A percentile compares a stretch with the other conserved stretches of the same genome.
Conservation (phyloP, 139 green algal genomes). For the Chlamydomonas asymmetrica region DNA sequence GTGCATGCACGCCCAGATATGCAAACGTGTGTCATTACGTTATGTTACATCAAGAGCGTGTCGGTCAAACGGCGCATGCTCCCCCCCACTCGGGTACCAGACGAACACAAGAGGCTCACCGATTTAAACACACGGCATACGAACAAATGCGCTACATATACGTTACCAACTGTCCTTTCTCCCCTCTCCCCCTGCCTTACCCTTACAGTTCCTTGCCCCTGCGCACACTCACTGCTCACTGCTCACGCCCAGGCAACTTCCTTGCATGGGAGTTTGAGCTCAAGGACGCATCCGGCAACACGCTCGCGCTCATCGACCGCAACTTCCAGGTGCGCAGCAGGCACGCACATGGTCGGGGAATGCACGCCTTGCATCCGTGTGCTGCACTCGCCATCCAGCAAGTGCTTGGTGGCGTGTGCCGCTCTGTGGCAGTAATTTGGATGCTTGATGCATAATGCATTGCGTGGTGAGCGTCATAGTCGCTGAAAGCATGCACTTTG, state of each 20-base stretch:
- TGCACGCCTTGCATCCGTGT: background rate
- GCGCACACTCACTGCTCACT: too few relatives aligned
- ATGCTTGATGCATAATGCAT: background rate
- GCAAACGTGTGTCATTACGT: too few relatives aligned
- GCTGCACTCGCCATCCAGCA: background rate
- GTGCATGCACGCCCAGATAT: too few relatives aligned
- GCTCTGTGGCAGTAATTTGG: background rate
- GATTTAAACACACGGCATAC: too few relatives aligned
- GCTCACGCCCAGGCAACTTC: conserved; percentile 48
- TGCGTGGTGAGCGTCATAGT: background rate
- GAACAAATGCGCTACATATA: too few relatives aligned
- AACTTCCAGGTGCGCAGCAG: conserved; percentile 86
- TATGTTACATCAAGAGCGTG: too few relatives aligned
- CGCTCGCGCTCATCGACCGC: conserved; percentile 84
- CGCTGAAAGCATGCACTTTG: background rate
- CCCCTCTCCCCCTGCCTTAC: too few relatives aligned
- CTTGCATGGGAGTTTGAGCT: conserved; percentile 91
- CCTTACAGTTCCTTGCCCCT: background rate
- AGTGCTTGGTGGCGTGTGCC: background rate
- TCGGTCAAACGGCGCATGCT: too few relatives aligned
- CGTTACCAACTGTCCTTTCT: too few relatives aligned
- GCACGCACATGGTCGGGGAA: too few relatives aligned
- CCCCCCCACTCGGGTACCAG: too few relatives aligned
- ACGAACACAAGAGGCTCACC: too few relatives aligned
- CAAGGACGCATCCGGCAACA: conserved; percentile 65